Percentiles rank a stretch among this genome's conserved stretches.
Evolutionary conservation across 768 basidiomycete genomes (phyloP).

Genomic region (Trametes cinnabarina): DNA sequence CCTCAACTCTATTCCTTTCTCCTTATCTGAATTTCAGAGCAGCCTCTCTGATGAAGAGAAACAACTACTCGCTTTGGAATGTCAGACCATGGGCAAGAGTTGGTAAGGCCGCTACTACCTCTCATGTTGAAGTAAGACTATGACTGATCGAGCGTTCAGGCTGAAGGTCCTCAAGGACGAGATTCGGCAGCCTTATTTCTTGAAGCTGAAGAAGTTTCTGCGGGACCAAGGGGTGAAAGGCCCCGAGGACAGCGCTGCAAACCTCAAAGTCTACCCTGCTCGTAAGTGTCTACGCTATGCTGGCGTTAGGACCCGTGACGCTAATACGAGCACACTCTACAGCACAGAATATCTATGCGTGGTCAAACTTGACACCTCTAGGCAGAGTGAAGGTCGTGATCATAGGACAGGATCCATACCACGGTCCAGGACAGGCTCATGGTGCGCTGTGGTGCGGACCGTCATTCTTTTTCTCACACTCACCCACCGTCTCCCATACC

Average conservation of each 20-base stretch:
- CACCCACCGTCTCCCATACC: background rate
- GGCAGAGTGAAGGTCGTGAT: slow-evolving; percentile 86
- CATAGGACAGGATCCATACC: slow-evolving; percentile 89
- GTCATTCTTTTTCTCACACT: background rate
- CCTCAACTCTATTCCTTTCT: slow-evolving; percentile 71
- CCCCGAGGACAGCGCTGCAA: slow-evolving; percentile 42
- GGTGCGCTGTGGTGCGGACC: slow-evolving; percentile 42
- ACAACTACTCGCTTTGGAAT: slow-evolving; percentile 62
- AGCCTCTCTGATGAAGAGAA: slow-evolving; percentile 58
- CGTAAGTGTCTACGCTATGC: slow-evolving; percentile 47
- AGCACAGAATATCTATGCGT: slow-evolving; percentile 87
- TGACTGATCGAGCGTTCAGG: slow-evolving; percentile 40
- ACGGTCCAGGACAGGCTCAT: slow-evolving; percentile 78
- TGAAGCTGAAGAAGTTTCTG: slow-evolving; percentile 67
- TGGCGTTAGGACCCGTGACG: background rate
- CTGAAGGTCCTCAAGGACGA: slow-evolving; percentile 72
- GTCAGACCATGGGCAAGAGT: slow-evolving; percentile 69
- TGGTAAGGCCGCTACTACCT: slow-evolving; percentile 47
- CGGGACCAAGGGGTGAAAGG: slow-evolving; percentile 62
- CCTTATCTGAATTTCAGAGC: slow-evolving; percentile 48
- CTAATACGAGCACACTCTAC: background rate
- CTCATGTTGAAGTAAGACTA: background rate
- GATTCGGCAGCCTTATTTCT: slow-evolving; percentile 74
- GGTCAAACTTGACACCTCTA: slow-evolving; percentile 81
- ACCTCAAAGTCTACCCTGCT: slow-evolving; percentile 70